Percentiles rank a stretch among this genome's conserved stretches.
Conservation (phyloP, 108 stramenopile genomes). For the Stephanodiscus triporus region DNA sequence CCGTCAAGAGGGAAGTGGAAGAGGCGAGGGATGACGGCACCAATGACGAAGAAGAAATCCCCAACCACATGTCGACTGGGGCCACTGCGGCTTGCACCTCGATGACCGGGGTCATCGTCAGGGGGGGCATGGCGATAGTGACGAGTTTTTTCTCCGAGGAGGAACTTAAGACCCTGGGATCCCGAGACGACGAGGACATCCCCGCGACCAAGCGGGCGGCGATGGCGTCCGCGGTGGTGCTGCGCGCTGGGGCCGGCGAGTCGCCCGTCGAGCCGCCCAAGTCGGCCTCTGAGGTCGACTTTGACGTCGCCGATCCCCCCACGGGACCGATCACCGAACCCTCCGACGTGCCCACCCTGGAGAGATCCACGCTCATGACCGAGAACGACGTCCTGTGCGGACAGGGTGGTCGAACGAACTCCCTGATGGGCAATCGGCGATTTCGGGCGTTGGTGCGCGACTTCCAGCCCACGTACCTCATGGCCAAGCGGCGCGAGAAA, state of each 20-base stretch:
- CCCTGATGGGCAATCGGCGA: slow-evolving; percentile 85
- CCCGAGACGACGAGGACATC: slow-evolving; percentile 44
- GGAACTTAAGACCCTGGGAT: slow-evolving; percentile 21
- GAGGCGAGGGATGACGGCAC: neutral
- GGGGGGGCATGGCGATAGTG: neutral
- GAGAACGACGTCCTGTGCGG: slow-evolving; percentile 85
- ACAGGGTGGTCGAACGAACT: slow-evolving; percentile 87
- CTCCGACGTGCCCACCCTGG: slow-evolving; percentile 57
- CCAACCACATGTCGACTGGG: too few relatives aligned
- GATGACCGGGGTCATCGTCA: neutral
- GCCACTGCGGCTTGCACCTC: neutral
- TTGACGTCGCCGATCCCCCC: slow-evolving; percentile 85
- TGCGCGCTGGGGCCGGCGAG: slow-evolving; percentile 45
- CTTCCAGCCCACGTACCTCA: slow-evolving; percentile 85
- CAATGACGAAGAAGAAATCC: neutral
- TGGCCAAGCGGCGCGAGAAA: slow-evolving; percentile 85
- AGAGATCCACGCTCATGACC: slow-evolving; percentile 64
- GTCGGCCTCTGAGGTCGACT: slow-evolving; percentile 75
- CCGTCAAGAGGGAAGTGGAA: neutral
- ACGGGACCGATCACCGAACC: slow-evolving; percentile 61
- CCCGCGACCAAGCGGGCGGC: slow-evolving; percentile 46
- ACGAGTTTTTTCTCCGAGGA: slow-evolving; percentile 9
- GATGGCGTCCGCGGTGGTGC: slow-evolving; percentile 41
- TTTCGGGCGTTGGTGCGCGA: slow-evolving; percentile 86
- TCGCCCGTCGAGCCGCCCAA: slow-evolving; percentile 55